Evolutionary conservation across 2,329 filamentous ascomycete species (phyloP).

Genomic region (Microsporum ferrugineum): DNA sequence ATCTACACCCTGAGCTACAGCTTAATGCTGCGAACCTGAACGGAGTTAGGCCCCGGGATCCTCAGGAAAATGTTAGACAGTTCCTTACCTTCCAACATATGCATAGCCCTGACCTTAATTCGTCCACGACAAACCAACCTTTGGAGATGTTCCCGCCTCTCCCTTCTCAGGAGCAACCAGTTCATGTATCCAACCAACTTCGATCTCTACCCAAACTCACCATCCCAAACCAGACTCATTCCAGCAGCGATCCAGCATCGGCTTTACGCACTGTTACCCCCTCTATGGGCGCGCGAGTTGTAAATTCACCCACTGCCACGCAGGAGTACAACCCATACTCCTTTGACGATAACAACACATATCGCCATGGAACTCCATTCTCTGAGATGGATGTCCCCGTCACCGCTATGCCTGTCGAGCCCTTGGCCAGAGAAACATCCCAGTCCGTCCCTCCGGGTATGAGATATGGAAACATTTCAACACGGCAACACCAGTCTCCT

Average conservation of each 20-base stretch:
- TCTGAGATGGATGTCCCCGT: slow-evolving; percentile 84
- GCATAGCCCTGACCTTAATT: slow-evolving; percentile 44
- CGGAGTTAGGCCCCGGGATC: slow-evolving; percentile 59
- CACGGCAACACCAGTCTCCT: slow-evolving; percentile 9
- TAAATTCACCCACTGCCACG: slow-evolving; percentile 31
- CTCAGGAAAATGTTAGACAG: slow-evolving; percentile 85
- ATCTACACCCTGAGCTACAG: slow-evolving; percentile 51
- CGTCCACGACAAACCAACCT: slow-evolving; percentile 41
- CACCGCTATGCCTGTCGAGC: slow-evolving; percentile 58
- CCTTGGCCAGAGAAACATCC: slow-evolving; percentile 64
- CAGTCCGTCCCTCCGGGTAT: slow-evolving; percentile 93
- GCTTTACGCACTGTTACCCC: slow-evolving; percentile 24
- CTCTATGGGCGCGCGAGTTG: slow-evolving; percentile 15
- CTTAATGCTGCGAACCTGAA: slow-evolving; percentile 65
- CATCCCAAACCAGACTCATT: slow-evolving; percentile 38
- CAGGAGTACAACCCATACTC: slow-evolving; percentile 36
- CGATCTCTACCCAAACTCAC: slow-evolving; percentile 45
- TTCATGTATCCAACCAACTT: slow-evolving; percentile 36
- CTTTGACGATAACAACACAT: slow-evolving; percentile 39
- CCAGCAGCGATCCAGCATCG: slow-evolving; percentile 19
- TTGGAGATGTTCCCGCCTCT: slow-evolving; percentile 47
- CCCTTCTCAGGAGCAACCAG: slow-evolving; percentile 20
- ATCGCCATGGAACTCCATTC: slow-evolving; percentile 57
- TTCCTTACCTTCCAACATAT: slow-evolving; percentile 76
- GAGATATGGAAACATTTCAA: slow-evolving; percentile 51